Evolutionary conservation across 2,329 filamentous ascomycete genomes (phyloP).

Genomic region (Fusarium globosum): DNA sequence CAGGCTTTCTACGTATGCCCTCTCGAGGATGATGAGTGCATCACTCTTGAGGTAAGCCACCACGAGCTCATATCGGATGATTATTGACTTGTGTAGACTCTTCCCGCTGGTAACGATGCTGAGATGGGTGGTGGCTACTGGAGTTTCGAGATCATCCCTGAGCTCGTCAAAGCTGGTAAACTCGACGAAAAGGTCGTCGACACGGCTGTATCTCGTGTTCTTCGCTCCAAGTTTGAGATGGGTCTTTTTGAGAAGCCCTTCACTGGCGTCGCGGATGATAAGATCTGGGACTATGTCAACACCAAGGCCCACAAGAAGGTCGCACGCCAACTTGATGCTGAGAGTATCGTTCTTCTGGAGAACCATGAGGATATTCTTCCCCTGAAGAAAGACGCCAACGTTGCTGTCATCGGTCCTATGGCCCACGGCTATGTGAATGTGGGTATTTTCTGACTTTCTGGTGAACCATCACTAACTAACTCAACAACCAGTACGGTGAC

Average conservation of each 20-base stretch:
- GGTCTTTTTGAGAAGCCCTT: constrained; percentile 80
- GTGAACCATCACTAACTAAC: constrained; percentile 6
- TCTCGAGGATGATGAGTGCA: constrained; percentile 69
- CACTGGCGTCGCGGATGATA: constrained; percentile 63
- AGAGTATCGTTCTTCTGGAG: constrained; percentile 71
- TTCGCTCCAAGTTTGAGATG: constrained; percentile 75
- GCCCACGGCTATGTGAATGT: constrained; percentile 77
- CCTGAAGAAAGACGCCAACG: constrained; percentile 70
- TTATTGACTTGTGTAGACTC: constrained; percentile 52
- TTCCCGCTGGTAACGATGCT: constrained; percentile 76
- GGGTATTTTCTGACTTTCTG: constrained; percentile 41
- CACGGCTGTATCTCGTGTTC: constrained; percentile 71
- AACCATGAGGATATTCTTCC: constrained; percentile 66
- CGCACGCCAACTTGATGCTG: constrained; percentile 71
- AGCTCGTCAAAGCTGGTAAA: constrained; percentile 70
- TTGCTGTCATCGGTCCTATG: constrained; percentile 82
- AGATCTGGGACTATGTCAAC: constrained; percentile 70
- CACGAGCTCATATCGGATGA: rapidly evolving
- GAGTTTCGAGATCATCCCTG: constrained; percentile 74
- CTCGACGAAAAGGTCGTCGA: constrained; percentile 71
- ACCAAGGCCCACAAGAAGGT: constrained; percentile 67
- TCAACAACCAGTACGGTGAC: constrained; percentile 68
- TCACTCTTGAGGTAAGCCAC: constrained; percentile 64
- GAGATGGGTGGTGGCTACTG: constrained; percentile 83
- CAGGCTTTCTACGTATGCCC: constrained; percentile 72